Base-by-base conservation (phyloP, 2,329 filamentous ascomycete genomes). In the Fusarium oxysporum region DNA sequence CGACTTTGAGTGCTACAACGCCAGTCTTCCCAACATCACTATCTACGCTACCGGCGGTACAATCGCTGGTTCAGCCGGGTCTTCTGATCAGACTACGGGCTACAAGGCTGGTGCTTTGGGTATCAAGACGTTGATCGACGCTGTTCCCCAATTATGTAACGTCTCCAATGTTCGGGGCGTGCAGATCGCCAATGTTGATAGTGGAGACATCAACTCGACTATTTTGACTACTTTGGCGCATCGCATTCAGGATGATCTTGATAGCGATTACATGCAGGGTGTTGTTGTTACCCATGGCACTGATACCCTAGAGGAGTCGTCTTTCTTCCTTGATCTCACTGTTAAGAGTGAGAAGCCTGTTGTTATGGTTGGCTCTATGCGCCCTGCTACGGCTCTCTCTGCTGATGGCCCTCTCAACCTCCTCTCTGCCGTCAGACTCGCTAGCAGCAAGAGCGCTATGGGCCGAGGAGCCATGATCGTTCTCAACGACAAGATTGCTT, bases 231-330 rank as follows among this genome's bases (percentile, higher is more conserved):
- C 81, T 11, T 74, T 90, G 23, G 82, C 85, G 6, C 81, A 85
- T 16, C 79, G 82, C 37, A 85, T 90, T 64, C 85, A 87, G 59
- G 63, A 56, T 10, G 85, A 86, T 60, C 78, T 89, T 3, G 83
- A 85, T 28, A 76, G 73, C 43, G 80, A 81, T 8, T 60, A 79
- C 25, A 79, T 78, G 23, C 78, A 81, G 79, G 89, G 85, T n/a
- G 87, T 87, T 6, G 87, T 91, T 5, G 81, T 92, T 51, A 91
- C 90, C 0, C 90, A 92, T 72, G 90, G 90, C 38, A 92, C 90
- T 13, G 90, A 92, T 74, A 90, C 88, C 0, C 82, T 92, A 1
- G 89, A 91, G 74, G 89, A 91, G 76, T 86, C 87, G 0, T 86
- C 88, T 6, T 91, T 91, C 81, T 91, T 90, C 81, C 79, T 92